These are phyloP conservation scores for Bolboschoenus planiculmis DNA, from an alignment of 176 grass and related monocot genomes.

Conservation along the genomic window DNA sequence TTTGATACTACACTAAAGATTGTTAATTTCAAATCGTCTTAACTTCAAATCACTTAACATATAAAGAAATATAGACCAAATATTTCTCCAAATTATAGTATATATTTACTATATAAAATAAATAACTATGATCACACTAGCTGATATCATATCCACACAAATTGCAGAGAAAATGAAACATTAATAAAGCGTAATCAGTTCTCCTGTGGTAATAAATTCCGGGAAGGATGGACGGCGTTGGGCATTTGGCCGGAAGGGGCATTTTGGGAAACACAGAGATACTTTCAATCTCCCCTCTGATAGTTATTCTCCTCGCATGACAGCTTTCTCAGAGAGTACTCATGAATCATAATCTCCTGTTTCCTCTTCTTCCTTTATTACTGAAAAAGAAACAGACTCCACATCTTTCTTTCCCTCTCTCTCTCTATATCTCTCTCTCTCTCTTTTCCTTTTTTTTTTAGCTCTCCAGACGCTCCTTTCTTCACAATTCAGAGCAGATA, in stretches of 20 bases:
- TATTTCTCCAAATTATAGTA: neutral
- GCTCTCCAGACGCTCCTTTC: neutral
- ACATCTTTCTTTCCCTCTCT: neutral
- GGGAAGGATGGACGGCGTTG: neutral
- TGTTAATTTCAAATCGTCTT: neutral
- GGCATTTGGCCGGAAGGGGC: neutral
- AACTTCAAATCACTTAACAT: neutral
- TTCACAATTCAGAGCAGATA: neutral
- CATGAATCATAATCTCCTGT: conserved; percentile 14
- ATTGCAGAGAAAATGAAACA: neutral
- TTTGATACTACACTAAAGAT: neutral
- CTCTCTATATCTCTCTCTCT: neutral
- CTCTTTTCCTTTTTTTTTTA: too few species aligned
- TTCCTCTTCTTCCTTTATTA: conserved; percentile 6
- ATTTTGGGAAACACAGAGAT: conserved; percentile 23
- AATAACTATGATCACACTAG: neutral
- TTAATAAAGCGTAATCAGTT: neutral
- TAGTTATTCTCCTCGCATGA: conserved; percentile 23
- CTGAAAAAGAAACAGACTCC: neutral
- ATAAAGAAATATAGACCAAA: neutral
- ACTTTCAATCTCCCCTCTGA: neutral
- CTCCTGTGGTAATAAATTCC: neutral
- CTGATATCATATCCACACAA: neutral
- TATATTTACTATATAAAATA: neutral
- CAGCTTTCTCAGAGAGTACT: conserved; percentile 15